These are phyloP conservation scores for Alternaria ventricosa DNA, from an alignment of 2,329 filamentous ascomycete species.

Conservation along the genomic window DNA sequence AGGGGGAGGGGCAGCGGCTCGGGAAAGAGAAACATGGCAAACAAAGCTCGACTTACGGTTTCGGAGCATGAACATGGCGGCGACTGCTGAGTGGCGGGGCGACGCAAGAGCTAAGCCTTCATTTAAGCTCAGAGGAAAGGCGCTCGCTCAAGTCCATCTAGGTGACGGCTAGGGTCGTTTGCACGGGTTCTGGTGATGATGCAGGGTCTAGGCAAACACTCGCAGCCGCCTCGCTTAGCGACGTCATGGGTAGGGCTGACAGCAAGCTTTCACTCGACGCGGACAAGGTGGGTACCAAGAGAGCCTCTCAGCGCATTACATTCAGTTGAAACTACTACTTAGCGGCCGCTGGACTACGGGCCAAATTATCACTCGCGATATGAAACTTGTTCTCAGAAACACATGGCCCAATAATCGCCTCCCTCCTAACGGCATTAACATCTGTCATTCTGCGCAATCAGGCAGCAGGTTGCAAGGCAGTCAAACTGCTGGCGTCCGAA, in stretches of 20 bases:
- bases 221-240: slow-evolving; percentile 18
- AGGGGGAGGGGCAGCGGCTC: slow-evolving; percentile 39
- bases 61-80: slow-evolving; percentile 51
- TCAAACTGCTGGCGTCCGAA: not conserved
- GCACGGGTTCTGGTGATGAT: slow-evolving; percentile 24
- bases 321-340: not conserved
- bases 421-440: not conserved
- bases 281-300: not conserved
- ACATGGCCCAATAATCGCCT: not conserved
- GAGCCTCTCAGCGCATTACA: not conserved
- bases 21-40: not conserved
- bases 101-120: slow-evolving; percentile 20
- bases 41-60: slow-evolving; percentile 43
- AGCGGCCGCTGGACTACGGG: not conserved
- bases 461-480: not conserved
- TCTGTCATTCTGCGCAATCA: not conserved
- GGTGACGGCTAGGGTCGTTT: slow-evolving; percentile 11
- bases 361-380: not conserved
- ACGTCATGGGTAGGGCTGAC: slow-evolving; percentile 1
- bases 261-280: not conserved
- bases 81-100: slow-evolving; percentile 11
- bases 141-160: slow-evolving; percentile 22
- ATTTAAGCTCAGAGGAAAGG: slow-evolving; percentile 25
- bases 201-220: slow-evolving; percentile 18
- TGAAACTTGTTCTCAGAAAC: not conserved